A percentile compares a stretch with the other conserved stretches of the same genome.
These are phyloP conservation scores for Umbellularia californica DNA, from an alignment of 164 flowering plant genomes.

Conservation along the genomic window DNA sequence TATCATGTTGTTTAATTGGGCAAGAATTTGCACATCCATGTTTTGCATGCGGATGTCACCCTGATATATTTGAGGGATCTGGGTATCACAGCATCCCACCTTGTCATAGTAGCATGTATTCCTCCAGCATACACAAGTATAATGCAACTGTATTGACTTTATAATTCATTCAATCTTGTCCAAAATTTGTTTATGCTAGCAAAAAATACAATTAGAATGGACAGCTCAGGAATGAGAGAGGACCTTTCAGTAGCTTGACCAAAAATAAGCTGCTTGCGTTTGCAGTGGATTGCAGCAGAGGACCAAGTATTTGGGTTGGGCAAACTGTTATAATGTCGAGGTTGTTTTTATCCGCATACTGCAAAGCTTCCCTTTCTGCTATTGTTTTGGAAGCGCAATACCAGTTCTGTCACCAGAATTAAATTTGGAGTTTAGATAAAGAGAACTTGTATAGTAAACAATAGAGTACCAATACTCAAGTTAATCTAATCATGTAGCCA, in stretches of 20 bases:
- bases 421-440: not conserved
- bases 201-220: not conserved
- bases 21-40: not conserved
- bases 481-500: not conserved
- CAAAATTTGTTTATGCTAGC: not conserved
- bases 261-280: conserved; percentile 42
- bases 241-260: conserved; percentile 38
- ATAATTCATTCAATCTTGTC: not conserved
- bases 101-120: too few relatives aligned
- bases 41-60: not conserved
- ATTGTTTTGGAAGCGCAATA: conserved; percentile 47
- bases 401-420: conserved; percentile 34
- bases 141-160: not conserved
- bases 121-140: not conserved
- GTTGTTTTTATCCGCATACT: conserved; percentile 34
- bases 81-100: not conserved
- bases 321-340: conserved; percentile 44
- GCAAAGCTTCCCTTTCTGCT: conserved; percentile 46
- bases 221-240: not conserved
- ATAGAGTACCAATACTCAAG: not conserved
- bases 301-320: conserved; percentile 50
- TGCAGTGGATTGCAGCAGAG: conserved; percentile 44
- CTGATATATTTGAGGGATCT: not conserved
- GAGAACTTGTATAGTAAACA: not conserved
- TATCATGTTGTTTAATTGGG: not conserved